Evolutionary conservation across 2,329 filamentous ascomycete species (phyloP), one percentile per base, ranked within the genome.

Genomic region (Rutstroemia sp.): DNA sequence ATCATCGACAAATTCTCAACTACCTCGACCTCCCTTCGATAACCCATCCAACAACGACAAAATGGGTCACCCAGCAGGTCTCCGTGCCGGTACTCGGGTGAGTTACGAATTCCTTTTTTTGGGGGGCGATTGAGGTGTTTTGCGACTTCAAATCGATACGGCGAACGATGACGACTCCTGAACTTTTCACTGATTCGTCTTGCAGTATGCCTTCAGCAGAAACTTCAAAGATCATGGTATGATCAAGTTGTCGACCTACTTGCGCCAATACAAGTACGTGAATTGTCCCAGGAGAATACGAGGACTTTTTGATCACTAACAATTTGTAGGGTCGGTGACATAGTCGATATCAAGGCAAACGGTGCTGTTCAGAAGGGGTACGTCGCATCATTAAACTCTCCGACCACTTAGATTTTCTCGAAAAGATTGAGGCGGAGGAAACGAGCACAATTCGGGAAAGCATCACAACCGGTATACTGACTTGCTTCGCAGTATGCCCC

Each of bases 301-400:
- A 18, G 19, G 56, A 65, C 59, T 14, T 60, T 70, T 76, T 83
- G 72, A 86, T 72, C 65, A 51, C 19, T 42, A 14, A 34, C 30
- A 34, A 59, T 66, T 58, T 66, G 61, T 70, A 90, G 86, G 76
- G 94, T 99, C 73, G 94, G 94, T 77, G 94, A 99, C 74, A 96
- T 97, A 71, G 94, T 99, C 73, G 94, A 99, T 76, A 90, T 99
- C 76, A 95, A 95, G 80, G 89, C 88, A 74, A 97, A 99, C 82
- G 94, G 92, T 87, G 94, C 91, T 73, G 88, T 95, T 66, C 92
- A 96, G 82, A 95, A 96, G 86, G 92, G 91, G 88, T 94, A 80
- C 85, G 86, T 68, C 79, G 70, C 60, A 66, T 63, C 21, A 14
- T 63, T 60, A 14, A 14, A 48, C 48, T 10, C 47, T 34, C 30